These are phyloP conservation scores for Anisodus acutangulus DNA, from an alignment of 257 asterid species.

Conservation along the genomic window DNA sequence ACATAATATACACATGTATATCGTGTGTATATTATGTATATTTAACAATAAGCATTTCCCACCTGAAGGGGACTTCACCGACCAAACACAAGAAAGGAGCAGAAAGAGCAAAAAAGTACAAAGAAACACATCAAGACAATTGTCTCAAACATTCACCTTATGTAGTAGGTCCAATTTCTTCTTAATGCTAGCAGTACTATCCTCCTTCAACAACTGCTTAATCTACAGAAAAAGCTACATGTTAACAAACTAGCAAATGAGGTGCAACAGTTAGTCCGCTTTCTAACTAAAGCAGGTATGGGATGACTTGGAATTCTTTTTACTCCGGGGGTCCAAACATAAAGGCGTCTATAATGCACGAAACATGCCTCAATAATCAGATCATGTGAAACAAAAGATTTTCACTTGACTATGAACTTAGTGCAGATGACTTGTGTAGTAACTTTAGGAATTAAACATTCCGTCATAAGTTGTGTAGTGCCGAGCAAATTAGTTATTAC, in stretches of 20 bases:
- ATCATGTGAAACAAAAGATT: not conserved
- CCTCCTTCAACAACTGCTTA: constrained; percentile 43
- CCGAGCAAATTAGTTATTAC: too few relatives aligned
- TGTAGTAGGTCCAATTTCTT: constrained; percentile 61
- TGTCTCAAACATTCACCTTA: constrained; percentile 55
- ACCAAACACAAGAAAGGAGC: too few relatives aligned
- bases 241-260: not conserved
- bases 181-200: constrained; percentile 39
- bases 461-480: too few relatives aligned
- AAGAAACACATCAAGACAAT: not conserved
- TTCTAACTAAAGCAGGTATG: not conserved
- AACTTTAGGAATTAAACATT: too few relatives aligned
- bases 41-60: not conserved
- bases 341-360: not conserved
- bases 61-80: not conserved
- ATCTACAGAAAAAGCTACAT: constrained; percentile 42
- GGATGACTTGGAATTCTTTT: not conserved
- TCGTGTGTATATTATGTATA: too few relatives aligned
- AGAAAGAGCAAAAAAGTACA: not conserved
- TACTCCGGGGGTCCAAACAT: not conserved
- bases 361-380: constrained; percentile 1
- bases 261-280: not conserved
- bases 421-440: not conserved
- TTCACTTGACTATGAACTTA: not conserved
- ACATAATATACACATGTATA: too few relatives aligned